A percentile compares a stretch with the other conserved stretches of the same genome.
Conservation (phyloP, 2,329 filamentous ascomycete species). For the Claviceps monticola region DNA sequence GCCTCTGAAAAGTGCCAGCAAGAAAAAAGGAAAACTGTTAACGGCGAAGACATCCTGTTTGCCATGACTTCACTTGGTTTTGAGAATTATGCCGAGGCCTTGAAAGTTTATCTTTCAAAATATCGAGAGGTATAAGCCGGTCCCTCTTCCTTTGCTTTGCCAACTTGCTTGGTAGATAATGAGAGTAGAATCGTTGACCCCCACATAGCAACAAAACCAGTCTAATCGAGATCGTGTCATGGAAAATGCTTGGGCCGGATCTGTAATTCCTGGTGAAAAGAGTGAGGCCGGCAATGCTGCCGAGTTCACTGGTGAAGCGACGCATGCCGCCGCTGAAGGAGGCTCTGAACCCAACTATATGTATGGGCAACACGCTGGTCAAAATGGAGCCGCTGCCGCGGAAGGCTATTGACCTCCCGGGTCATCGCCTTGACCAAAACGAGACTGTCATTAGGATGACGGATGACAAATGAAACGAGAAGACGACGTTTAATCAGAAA, state of each 20-base stretch:
- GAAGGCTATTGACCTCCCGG: slow-evolving; percentile 32
- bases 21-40: slow-evolving; percentile 98
- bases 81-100: slow-evolving; percentile 94
- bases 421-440: neutral
- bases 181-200: neutral
- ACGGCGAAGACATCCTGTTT: slow-evolving; percentile 96
- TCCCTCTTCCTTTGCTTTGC: neutral
- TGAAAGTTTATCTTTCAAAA: slow-evolving; percentile 96
- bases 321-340: slow-evolving; percentile 25
- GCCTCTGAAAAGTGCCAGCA: slow-evolving; percentile 99
- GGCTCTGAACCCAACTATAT: slow-evolving; percentile 32
- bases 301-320: slow-evolving; percentile 31
- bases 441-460: neutral
- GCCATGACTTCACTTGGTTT: slow-evolving; percentile 98
- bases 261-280: slow-evolving; percentile 21
- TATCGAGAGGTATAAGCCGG: slow-evolving; percentile 75
- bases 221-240: slow-evolving; percentile 26
- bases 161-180: neutral
- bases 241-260: slow-evolving; percentile 20
- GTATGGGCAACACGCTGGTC: slow-evolving; percentile 38
- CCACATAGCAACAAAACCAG: slow-evolving; percentile 26
- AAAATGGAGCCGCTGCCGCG: slow-evolving; percentile 41
- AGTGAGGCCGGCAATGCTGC: slow-evolving; percentile 15
- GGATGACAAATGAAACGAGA: slow-evolving; percentile 1
- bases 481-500: neutral